Evolutionary conservation across 1,284 basidiomycete genomes (phyloP).

Genomic region (Lignosus rhinocerotis): DNA sequence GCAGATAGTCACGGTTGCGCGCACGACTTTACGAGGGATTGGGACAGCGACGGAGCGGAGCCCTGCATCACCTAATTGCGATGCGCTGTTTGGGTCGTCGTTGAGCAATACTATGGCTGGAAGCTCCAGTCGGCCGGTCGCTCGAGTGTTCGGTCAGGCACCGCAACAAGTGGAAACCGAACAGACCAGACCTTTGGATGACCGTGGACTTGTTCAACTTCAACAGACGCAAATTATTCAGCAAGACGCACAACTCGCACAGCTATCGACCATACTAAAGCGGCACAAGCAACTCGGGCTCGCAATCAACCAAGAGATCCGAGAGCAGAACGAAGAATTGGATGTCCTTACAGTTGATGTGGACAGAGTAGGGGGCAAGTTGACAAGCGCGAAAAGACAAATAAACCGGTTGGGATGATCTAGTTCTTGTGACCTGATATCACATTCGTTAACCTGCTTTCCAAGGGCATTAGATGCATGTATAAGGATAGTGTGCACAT

Average conservation of each 20-base stretch:
- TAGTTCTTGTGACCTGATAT: background rate
- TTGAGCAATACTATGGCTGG: constrained; percentile 27
- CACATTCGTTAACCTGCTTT: constrained; percentile 19
- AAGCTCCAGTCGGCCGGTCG: constrained; percentile 46
- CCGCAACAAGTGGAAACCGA: constrained; percentile 77
- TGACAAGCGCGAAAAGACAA: constrained; percentile 79
- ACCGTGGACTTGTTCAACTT: constrained; percentile 76
- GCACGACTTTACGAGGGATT: constrained; percentile 50
- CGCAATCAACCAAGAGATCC: constrained; percentile 85
- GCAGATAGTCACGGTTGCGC: constrained; percentile 73
- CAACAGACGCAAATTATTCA: constrained; percentile 80
- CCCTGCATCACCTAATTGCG: constrained; percentile 59
- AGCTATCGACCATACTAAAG: constrained; percentile 80
- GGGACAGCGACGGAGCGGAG: constrained; percentile 39
- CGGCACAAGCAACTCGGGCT: constrained; percentile 86
- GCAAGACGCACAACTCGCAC: constrained; percentile 82
- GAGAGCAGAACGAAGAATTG: constrained; percentile 84
- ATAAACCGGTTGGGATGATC: constrained; percentile 68
- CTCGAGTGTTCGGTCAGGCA: constrained; percentile 79
- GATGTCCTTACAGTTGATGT: constrained; percentile 78
- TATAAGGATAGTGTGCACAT: constrained; percentile 26
- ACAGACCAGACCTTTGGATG: constrained; percentile 84
- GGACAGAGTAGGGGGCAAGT: constrained; percentile 72
- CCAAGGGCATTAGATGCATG: constrained; percentile 21
- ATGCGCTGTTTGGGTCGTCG: constrained; percentile 52